These are phyloP conservation scores for Colletotrichum camelliae DNA, from an alignment of 2,329 filamentous ascomycete species.

Conservation along the genomic window DNA sequence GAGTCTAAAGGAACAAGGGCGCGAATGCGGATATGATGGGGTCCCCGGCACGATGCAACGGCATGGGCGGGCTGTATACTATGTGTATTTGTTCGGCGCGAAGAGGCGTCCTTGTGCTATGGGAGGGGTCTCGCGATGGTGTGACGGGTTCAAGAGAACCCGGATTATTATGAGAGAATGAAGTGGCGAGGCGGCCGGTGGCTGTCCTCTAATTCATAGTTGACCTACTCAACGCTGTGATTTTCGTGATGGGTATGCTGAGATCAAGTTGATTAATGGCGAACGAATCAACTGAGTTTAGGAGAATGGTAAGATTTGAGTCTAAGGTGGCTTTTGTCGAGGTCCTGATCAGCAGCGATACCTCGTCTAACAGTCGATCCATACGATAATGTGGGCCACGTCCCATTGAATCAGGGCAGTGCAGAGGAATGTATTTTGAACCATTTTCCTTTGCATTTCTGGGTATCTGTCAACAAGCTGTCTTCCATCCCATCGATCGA, in stretches of 20 bases:
- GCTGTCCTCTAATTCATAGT: background rate
- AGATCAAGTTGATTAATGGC: background rate
- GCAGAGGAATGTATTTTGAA: background rate
- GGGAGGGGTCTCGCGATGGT: background rate
- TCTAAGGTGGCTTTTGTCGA: background rate
- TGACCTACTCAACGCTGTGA: background rate
- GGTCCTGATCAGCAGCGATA: background rate
- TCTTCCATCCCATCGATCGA: background rate
- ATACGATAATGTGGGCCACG: background rate
- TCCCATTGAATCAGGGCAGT: background rate
- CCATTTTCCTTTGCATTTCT: background rate
- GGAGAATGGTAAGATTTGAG: background rate
- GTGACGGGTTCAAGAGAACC: background rate
- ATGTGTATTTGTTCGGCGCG: background rate
- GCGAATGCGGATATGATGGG: background rate
- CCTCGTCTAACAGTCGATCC: background rate
- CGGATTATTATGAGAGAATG: background rate
- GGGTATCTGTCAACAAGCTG: background rate
- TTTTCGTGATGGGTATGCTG: background rate
- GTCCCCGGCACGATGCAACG: background rate
- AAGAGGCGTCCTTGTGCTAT: background rate
- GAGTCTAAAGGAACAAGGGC: background rate
- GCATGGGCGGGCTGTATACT: conserved; percentile 6
- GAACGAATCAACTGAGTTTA: background rate
- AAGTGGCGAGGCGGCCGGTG: background rate